Conservation (phyloP, 768 basidiomycete species). For the Mycena alexandri region DNA sequence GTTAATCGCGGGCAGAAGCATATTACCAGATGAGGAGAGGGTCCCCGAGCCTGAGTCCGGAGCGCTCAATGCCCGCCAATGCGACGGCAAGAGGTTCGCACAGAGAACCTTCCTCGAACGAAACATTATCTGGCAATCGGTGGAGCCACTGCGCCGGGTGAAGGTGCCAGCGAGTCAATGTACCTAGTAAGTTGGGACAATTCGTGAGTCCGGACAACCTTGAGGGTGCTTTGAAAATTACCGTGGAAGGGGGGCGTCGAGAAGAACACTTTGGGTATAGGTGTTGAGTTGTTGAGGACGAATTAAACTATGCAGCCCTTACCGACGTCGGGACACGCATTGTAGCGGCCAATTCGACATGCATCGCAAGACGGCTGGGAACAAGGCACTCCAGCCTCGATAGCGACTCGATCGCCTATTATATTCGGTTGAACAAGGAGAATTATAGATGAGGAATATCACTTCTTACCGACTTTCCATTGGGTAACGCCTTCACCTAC, state of each 20-base stretch:
- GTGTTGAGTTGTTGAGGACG: neutral
- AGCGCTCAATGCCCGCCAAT: slow-evolving; percentile 75
- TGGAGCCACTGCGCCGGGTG: slow-evolving; percentile 79
- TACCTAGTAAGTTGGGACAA: slow-evolving; percentile 53
- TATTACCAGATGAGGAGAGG: slow-evolving; percentile 70
- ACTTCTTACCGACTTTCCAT: slow-evolving; percentile 66
- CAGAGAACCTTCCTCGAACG: slow-evolving; percentile 76
- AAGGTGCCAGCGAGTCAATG: slow-evolving; percentile 73
- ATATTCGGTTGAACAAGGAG: slow-evolving; percentile 1
- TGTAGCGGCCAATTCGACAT: slow-evolving; percentile 75
- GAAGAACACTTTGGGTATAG: slow-evolving; percentile 63
- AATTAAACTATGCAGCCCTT: neutral
- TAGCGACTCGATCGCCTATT: slow-evolving; percentile 74
- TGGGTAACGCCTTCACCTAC: slow-evolving; percentile 75
- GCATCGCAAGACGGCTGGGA: slow-evolving; percentile 71
- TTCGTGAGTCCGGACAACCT: slow-evolving; percentile 13
- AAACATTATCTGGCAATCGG: slow-evolving; percentile 69
- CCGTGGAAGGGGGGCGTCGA: slow-evolving; percentile 80
- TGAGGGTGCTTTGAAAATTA: slow-evolving; percentile 34
- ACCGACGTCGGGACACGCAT: slow-evolving; percentile 64
- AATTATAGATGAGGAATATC: neutral
- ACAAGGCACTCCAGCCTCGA: slow-evolving; percentile 79
- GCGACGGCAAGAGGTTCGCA: slow-evolving; percentile 79
- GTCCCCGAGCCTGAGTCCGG: slow-evolving; percentile 75
- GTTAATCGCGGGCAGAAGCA: neutral